Evolutionary conservation across 1,284 basidiomycete species (phyloP), one percentile per base, ranked within the genome.

Genomic region (Paramarasmius palmivorus): DNA sequence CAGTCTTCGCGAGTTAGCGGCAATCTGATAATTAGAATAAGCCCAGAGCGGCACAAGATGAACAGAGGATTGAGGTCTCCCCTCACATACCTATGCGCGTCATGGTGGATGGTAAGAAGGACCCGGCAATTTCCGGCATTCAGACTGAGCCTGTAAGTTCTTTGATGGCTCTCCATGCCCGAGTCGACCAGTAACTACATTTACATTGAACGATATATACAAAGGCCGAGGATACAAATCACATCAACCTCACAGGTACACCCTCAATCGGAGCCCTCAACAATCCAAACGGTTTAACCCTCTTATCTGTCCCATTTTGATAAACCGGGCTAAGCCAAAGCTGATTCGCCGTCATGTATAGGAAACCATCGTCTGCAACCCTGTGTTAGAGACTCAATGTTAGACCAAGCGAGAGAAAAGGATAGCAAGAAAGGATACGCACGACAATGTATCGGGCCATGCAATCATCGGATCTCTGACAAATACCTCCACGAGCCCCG

Each of bases 391-490:
- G 14, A 22, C 8, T 19, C 20, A 42, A 19, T 14, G 5, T 20
- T 20, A 2, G 15, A 49, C 36, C 6, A 32, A 15, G n/a, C n/a
- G n/a, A n/a, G 17, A 23, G 37, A 42, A 25, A 23, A 6, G 6
- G 20, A 7, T 15, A n/a, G 12, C 22, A 19, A 53, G 41, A 29
- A 12, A 17, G 17, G 22, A 8, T 7, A 52, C 50, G 17, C 32
- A 61, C 59, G 52, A 57, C 23, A 61, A n/a, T 12, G 60, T 61
- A 35, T 60, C 61, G 9, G 60, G 57, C 62, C 61, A 63, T 47
- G 66, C 65, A 22, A 68, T 63, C n/a, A 59, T 59, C 1, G 65
- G 64, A 37, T 63, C 60, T 15, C 66, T 63, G 2, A 67, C 57
- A 53, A 68, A 69, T 1, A 62, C 57, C 41, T 64, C 60, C 32